These are phyloP conservation scores for Globisporangium spinosum DNA, from an alignment of 352 stramenopile genomes.

Conservation along the genomic window DNA sequence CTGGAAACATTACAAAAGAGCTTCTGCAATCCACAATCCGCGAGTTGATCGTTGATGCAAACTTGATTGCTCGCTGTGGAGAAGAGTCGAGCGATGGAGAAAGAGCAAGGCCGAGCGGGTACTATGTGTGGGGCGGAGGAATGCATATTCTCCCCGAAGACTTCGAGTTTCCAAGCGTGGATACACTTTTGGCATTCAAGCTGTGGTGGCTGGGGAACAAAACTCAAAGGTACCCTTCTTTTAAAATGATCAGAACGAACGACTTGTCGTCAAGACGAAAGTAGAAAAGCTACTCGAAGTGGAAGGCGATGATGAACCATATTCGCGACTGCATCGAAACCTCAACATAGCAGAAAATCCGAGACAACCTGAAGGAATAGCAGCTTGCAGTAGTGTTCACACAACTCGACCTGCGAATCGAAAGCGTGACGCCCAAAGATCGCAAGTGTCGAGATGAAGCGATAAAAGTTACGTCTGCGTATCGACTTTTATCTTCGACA, in stretches of 20 bases:
- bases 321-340: neutral
- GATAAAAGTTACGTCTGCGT: neutral
- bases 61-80: neutral
- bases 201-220: neutral
- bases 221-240: neutral
- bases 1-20: neutral
- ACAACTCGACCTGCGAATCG: neutral
- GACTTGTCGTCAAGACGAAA: neutral
- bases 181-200: neutral
- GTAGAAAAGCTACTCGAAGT: neutral
- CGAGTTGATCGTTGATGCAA: neutral
- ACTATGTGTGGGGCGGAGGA: neutral
- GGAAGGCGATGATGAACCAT: neutral
- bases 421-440: neutral
- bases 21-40: neutral
- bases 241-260: neutral
- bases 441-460: neutral
- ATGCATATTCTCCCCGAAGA: neutral
- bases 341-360: neutral
- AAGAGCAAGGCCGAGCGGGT: neutral
- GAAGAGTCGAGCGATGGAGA: too few species aligned
- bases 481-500: neutral
- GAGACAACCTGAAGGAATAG: neutral
- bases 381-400: neutral
- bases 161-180: neutral